Evolutionary conservation across 78 protist species (phyloP), one percentile per base, ranked within the genome.

Genomic region (Dictyostelium capitatum): DNA sequence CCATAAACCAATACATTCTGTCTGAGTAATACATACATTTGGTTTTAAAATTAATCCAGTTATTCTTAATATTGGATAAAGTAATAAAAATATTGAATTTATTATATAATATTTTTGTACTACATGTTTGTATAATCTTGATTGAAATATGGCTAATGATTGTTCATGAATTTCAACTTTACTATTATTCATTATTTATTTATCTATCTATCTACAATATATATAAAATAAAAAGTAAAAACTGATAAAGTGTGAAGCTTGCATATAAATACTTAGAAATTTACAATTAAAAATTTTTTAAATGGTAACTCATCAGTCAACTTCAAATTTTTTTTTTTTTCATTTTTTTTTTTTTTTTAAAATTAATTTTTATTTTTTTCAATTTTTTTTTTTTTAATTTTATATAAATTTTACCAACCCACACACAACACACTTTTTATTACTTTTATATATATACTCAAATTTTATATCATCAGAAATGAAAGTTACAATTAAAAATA

Each of bases 401-500:
- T 79, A 25, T 32, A 25, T 14, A 30, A 30, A 25, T 5, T 67
- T 32, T 67, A 67, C 4, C 75, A 46, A 37, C 43, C 43, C 43
- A 37, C 43, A 37, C 43, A 37, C 43, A 37, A 3, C 2, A 1
- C 25, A 67, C 82, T 41, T 57, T 57, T 19, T 37, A 37, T 37
- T 37, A 37, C 43, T 37, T 2, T 37, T 57, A 57, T 67, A 67
- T 30, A 67, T 67, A 67, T 32, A 67, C 43, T n/a, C n/a, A n/a
- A 37, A 37, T 37, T 37, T 7, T 23, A 41, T 17, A 46, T 47
- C 5, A 15, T 47, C 5, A 15, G 69, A 32, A 17, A 85, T 85
- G 92, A 85, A 85, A 48, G 50, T 85, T 67, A 85, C 92, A 37
- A 85, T 85, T 30, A 85, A 74, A 37, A 85, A 85, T 47, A 75